Percentiles rank a stretch among this genome's conserved stretches.
These are phyloP conservation scores for Ruellia speciosa DNA, from an alignment of 305 asterid genomes.

Conservation along the genomic window DNA sequence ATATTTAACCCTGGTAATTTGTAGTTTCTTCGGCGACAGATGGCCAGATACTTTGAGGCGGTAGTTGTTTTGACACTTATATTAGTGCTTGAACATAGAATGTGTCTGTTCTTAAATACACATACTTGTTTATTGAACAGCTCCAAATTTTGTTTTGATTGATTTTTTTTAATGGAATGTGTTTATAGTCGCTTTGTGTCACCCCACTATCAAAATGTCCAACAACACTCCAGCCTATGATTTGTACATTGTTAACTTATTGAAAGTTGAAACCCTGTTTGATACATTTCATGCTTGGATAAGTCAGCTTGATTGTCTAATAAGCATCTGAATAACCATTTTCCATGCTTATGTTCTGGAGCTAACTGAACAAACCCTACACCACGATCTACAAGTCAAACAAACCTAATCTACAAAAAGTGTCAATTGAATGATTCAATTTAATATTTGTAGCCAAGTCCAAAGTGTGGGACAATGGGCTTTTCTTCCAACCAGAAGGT, in stretches of 20 bases:
- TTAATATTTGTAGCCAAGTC: slow-evolving; percentile 63
- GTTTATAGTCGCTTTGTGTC: neutral
- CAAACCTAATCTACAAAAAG: slow-evolving; percentile 13
- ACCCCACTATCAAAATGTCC: no score
- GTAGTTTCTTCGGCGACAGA: neutral
- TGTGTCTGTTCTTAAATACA: neutral
- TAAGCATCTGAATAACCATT: neutral
- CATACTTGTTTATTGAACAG: neutral
- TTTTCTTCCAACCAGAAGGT: slow-evolving; percentile 60
- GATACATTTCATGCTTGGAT: neutral
- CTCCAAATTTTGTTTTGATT: neutral
- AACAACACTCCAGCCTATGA: no score
- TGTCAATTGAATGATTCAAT: slow-evolving; percentile 1
- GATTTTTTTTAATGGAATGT: slow-evolving; percentile 3
- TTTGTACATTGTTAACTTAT: no score
- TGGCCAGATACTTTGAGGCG: neutral
- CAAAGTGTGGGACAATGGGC: slow-evolving; percentile 66
- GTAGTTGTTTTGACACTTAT: neutral
- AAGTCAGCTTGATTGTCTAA: neutral
- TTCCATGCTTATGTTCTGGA: slow-evolving; percentile 1
- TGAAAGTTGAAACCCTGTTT: no score
- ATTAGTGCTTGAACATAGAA: neutral
- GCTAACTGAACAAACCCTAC: neutral
- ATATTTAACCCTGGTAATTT: neutral
- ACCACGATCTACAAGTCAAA: neutral